Percentiles rank a stretch among this genome's conserved stretches.
These are phyloP conservation scores for Zasmidium angulare DNA, from an alignment of 2,329 filamentous ascomycete genomes.

Conservation along the genomic window DNA sequence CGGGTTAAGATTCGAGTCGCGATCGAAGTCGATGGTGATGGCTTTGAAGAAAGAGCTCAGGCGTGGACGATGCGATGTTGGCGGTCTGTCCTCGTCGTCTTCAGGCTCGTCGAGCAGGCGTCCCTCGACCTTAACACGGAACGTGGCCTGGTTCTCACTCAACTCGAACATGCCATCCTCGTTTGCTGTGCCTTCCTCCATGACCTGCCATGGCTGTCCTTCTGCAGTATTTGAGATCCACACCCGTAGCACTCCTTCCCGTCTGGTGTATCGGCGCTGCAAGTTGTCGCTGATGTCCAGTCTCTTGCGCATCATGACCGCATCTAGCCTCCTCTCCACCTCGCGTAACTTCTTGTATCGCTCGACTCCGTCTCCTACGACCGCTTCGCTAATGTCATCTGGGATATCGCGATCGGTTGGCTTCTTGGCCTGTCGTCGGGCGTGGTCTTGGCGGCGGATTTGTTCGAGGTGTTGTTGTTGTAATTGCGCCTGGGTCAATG, in stretches of 20 bases:
- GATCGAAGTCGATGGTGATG: slow-evolving; percentile 65
- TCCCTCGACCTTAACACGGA: slow-evolving; percentile 89
- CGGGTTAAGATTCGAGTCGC: slow-evolving; percentile 63
- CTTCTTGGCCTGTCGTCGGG: slow-evolving; percentile 79
- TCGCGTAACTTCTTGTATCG: slow-evolving; percentile 83
- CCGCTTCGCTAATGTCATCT: slow-evolving; percentile 74
- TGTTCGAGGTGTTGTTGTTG: slow-evolving; percentile 48
- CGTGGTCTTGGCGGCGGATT: slow-evolving; percentile 50
- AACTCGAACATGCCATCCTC: slow-evolving; percentile 76
- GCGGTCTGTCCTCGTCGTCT: slow-evolving; percentile 49
- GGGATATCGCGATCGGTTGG: slow-evolving; percentile 95
- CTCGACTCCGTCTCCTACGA: slow-evolving; percentile 77
- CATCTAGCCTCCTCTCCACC: slow-evolving; percentile 83
- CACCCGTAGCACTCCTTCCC: slow-evolving; percentile 78
- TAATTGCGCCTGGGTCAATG: slow-evolving; percentile 53
- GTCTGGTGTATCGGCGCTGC: slow-evolving; percentile 56
- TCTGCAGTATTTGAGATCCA: slow-evolving; percentile 96
- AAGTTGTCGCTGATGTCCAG: slow-evolving; percentile 83
- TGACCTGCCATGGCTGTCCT: slow-evolving; percentile 88
- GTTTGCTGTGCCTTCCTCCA: slow-evolving; percentile 47
- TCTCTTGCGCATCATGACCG: slow-evolving; percentile 90
- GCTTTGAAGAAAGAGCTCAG: slow-evolving; percentile 80
- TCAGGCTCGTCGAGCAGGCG: slow-evolving; percentile 65
- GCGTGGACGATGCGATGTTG: slow-evolving; percentile 51
- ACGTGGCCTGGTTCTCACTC: slow-evolving; percentile 75